Evolutionary conservation across 352 stramenopile species (phyloP), one percentile per base, ranked within the genome.

Genomic region (Globisporangium perplexum): DNA sequence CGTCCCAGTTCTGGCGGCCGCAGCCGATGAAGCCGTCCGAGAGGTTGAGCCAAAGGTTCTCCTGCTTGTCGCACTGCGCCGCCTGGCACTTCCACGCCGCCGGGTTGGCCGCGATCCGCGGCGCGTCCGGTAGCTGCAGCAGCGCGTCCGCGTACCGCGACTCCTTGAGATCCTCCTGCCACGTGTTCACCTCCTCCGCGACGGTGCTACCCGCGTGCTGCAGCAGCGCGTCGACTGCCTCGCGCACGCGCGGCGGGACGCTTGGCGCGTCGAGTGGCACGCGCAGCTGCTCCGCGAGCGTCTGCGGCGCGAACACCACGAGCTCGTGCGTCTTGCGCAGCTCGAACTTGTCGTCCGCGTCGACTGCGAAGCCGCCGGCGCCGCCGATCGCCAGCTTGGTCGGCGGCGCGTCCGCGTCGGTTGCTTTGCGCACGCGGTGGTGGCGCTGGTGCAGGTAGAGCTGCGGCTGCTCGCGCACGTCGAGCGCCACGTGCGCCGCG

Each of bases 41-140:
- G 11, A 99, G 74, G 70, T 99, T 99, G 23, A 99, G 69, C 98
- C 97, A 99, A 33, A 99, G 65, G 74, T 99, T 99, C 55, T 98
- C 91, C 14, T 86, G 95, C 64, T 97, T 96, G 45, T 97, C 96
- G 63, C 84, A 98, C 47, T 96, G 80, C 43, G 96, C 77, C 57
- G 95, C 98, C 60, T 88, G 72, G 62, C 90, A 97, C 50, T 88
- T 91, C 74, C 85, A 95, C 4, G 65, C 63, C 38, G 71, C 38
- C 4, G 83, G 80, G 55, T 88, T 89, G 0, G 83, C 86, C 43
- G 81, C 75, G 49, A 95, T 81, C 41, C 78, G 74, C 0, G 78
- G 70, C 12, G 83, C 60, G 26, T 71, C 68, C 26, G 75, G 64
- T 0, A 93, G 55, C 43, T 95, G 85, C 18, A 77, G 59, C 17